These are phyloP conservation scores for Phialocephala subalpina DNA, from an alignment of 2,329 filamentous ascomycete species.

Conservation along the genomic window DNA sequence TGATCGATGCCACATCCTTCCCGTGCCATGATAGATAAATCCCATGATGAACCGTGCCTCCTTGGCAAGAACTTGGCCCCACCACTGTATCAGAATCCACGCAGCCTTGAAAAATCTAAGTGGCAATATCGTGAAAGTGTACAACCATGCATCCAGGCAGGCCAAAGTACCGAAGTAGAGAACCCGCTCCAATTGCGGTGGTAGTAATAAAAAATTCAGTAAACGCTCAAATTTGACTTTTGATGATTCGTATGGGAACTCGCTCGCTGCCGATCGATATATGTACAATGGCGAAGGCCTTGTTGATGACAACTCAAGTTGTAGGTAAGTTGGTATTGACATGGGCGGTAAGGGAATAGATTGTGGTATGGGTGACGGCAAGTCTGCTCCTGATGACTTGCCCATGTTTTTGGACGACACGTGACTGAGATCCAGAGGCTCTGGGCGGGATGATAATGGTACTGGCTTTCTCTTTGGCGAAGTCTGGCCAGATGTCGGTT, in stretches of 20 bases:
- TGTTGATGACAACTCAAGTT: slow-evolving; percentile 69
- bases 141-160: slow-evolving; percentile 94
- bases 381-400: slow-evolving; percentile 29
- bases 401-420: slow-evolving; percentile 23
- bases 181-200: slow-evolving; percentile 82
- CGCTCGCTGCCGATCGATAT: slow-evolving; percentile 62
- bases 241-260: slow-evolving; percentile 87
- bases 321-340: slow-evolving; percentile 70
- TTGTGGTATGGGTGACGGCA: slow-evolving; percentile 52
- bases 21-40: slow-evolving; percentile 82
- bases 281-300: slow-evolving; percentile 72
- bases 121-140: slow-evolving; percentile 94
- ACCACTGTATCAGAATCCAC: slow-evolving; percentile 80
- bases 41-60: slow-evolving; percentile 76
- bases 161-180: slow-evolving; percentile 89
- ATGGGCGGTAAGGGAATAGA: slow-evolving; percentile 70
- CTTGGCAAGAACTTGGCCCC: slow-evolving; percentile 73
- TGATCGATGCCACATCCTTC: slow-evolving; percentile 73
- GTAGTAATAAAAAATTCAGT: slow-evolving; percentile 85
- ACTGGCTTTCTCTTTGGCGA: slow-evolving; percentile 41
- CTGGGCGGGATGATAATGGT: slow-evolving; percentile 33
- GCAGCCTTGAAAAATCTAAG: slow-evolving; percentile 86
- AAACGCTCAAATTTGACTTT: slow-evolving; percentile 91
- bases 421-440: slow-evolving; percentile 39
- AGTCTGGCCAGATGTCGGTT: slow-evolving; percentile 31